Evolutionary conservation across 148 eudicot genomes (phyloP), one percentile per base, ranked within the genome.

Genomic region (Rhododendron ferrugineum): DNA sequence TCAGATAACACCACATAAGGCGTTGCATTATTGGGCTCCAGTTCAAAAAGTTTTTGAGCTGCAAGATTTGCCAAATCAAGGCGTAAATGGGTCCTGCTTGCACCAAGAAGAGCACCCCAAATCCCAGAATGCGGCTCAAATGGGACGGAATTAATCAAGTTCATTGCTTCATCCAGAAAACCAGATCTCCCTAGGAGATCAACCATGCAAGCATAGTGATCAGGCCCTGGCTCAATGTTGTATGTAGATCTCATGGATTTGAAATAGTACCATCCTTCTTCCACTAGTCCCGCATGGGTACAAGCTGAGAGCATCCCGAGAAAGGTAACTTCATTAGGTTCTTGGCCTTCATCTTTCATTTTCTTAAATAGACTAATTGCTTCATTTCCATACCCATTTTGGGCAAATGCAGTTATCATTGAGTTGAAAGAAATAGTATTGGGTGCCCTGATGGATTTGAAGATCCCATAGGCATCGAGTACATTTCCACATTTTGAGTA

Each of bases 61-160:
- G 94, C 95, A 82, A 93, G 83, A 88, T 93, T 86, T 78, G 91
- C 95, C 85, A 92, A 58, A 89, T 92, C 95, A 87, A 89, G 86
- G 49, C 86, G 90, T 86, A 87, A 77, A 83, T 93, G 91, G 42
- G 85, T 86, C 85, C 90, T 89, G 74, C 95, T 89, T 77, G 95
- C 94, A 88, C 91, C 88, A 79, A 92, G 92, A 85, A 94, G 92
- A 44, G 94, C 94, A 78, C 95, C 97, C 97, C 95, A 93, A 82
- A 91, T 93, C 4, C 93, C 94, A 77, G 89, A 78, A 84, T 89
- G 94, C 15, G 94, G 92, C 82, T 90, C 87, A 85, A 85, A 86
- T 37, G 94, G 91, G 92, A 94, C 90, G 49, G 89, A 89, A 83
- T 86, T 79, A 74, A 93, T 91, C 77, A 94, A 80, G 23, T 83